Conservation (phyloP, 352 stramenopile genomes). For the Phytophthora pluvialis region DNA sequence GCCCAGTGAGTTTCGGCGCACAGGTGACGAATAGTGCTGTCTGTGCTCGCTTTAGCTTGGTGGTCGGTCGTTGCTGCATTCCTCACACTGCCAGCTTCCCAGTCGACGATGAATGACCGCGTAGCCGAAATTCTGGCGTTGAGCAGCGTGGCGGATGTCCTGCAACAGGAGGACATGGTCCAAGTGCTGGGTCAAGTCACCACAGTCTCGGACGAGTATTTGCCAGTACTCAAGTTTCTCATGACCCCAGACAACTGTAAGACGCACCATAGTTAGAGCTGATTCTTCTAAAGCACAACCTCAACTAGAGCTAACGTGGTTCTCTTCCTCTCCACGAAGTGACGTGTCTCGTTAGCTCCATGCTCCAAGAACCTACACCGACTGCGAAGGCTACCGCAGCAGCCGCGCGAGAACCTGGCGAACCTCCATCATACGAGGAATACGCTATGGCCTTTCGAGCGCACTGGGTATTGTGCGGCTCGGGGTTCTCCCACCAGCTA, state of each 20-base stretch:
- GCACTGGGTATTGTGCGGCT: slow-evolving; percentile 69
- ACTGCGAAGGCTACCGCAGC: slow-evolving; percentile 31
- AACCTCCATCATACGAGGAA: slow-evolving; percentile 62
- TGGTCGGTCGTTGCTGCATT: slow-evolving; percentile 5
- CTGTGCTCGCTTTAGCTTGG: slow-evolving; percentile 12
- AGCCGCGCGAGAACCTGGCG: slow-evolving; percentile 35
- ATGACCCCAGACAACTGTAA: slow-evolving; percentile 67
- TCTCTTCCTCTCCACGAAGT: slow-evolving; percentile 34
- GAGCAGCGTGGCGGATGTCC: slow-evolving; percentile 44
- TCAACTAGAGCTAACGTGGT: slow-evolving; percentile 1
- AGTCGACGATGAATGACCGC: slow-evolving; percentile 49
- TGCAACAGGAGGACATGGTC: slow-evolving; percentile 57
- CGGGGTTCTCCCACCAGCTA: slow-evolving; percentile 64
- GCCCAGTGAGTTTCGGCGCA: neutral
- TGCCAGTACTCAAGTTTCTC: slow-evolving; percentile 65
- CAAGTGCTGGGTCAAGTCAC: slow-evolving; percentile 56
- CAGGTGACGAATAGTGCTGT: slow-evolving; percentile 19
- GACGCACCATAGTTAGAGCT: slow-evolving; percentile 14
- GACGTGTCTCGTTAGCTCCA: slow-evolving; percentile 48
- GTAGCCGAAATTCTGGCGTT: slow-evolving; percentile 55
- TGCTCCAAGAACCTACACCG: slow-evolving; percentile 50
- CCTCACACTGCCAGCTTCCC: neutral
- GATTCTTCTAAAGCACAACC: neutral
- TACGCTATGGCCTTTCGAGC: slow-evolving; percentile 68
- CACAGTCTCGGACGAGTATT: slow-evolving; percentile 61